Evolutionary conservation across 805 yeast genomes (phyloP), one percentile per base, ranked within the genome.

Genomic region (Kodamaea restingae): DNA sequence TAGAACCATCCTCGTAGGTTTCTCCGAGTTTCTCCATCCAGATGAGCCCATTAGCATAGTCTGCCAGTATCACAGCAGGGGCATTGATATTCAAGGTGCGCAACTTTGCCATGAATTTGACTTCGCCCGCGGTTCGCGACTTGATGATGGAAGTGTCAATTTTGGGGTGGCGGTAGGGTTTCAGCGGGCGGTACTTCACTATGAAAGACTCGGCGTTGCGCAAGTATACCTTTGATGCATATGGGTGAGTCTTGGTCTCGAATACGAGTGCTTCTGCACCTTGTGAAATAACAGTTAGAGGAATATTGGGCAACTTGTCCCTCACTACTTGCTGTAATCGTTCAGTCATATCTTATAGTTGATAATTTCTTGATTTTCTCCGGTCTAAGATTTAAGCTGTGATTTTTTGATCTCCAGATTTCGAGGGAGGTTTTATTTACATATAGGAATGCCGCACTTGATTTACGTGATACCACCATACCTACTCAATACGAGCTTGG

Each of bases 241-340:
- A 88, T 18, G 95, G 95, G 58, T 88, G 95, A 2, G 55, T 55
- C 1, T 58, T 43, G 0, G 91, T 73, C 9, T 67, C 56, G 58
- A 84, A 85, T 2, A 87, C 88, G 8, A 87, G 70, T 0, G 95
- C 95, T 57, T 88, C 96, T 1, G 96, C 96, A 18, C 96, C 96
- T 54, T 88, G 96, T 0, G 95, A 84, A 2, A 88, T 65, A 20
- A 76, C 65, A 1, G 58, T 52, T 4, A 83, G 54, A 0, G 80
- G 76, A 5, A 81, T 65, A 30, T 72, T 65, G 1, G 75, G 71
- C 15, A 82, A 54, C 15, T 39, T 39, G 11, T 9, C 35, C 15
- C 38, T 28, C 30, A 34, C 42, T 11, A 30, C 29, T 21, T 28
- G 29, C 17, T 33, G 38, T 24, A 39, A 30, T 10, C 35, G 30